Evolutionary conservation across 257 asterid genomes (phyloP).

Genomic region (Solanum ahanhuiri): DNA sequence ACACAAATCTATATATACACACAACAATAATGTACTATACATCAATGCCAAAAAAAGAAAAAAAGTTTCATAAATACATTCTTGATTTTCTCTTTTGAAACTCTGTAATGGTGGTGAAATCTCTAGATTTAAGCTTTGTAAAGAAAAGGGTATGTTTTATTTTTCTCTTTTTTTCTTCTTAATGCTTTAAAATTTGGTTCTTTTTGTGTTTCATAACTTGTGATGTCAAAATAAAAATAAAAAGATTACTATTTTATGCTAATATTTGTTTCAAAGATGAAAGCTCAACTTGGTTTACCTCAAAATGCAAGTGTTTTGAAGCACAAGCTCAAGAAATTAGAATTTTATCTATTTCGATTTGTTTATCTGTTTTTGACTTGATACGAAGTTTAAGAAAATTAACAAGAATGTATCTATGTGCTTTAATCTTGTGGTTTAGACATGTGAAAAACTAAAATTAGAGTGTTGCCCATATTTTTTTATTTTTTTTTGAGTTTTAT

Average conservation of each 20-base stretch:
- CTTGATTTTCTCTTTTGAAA: slow-evolving; percentile 1
- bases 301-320: background rate
- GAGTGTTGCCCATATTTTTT: background rate
- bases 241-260: background rate
- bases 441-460: background rate
- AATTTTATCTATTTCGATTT: background rate
- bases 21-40: background rate
- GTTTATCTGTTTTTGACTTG: background rate
- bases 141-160: background rate
- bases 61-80: background rate
- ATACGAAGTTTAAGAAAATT: background rate
- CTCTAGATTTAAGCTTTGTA: background rate
- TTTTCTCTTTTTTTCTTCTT: background rate
- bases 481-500: background rate
- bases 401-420: background rate
- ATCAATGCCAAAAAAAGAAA: background rate
- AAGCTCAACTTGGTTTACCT: background rate
- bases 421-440: background rate
- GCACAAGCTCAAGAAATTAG: background rate
- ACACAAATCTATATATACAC: background rate
- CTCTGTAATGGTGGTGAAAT: background rate
- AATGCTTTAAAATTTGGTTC: background rate
- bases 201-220: background rate
- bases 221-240: background rate
- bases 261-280: background rate